Conservation (phyloP, 495 filamentous ascomycete species). For the Penicillium riverlandense region DNA sequence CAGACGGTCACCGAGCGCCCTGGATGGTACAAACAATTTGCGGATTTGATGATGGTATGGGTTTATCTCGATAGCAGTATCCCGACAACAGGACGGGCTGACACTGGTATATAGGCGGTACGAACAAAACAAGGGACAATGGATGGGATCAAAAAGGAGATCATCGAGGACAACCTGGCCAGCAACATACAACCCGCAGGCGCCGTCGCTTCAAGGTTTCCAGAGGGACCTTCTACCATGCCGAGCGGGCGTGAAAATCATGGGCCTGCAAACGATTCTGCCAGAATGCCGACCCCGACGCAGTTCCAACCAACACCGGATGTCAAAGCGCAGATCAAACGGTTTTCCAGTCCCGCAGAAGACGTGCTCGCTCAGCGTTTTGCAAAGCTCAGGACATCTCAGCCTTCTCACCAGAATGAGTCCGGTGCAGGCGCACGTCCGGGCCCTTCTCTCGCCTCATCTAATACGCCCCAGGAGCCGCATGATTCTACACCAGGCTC, state of each 20-base stretch:
- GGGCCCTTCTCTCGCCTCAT: slow-evolving; percentile 18
- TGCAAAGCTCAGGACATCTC: slow-evolving; percentile 31
- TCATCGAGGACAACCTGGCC: slow-evolving; percentile 34
- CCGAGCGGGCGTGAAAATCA: slow-evolving; percentile 18
- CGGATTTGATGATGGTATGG: slow-evolving; percentile 34
- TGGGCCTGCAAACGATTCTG: slow-evolving; percentile 8
- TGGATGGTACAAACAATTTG: slow-evolving; percentile 35
- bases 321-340: slow-evolving; percentile 9
- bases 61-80: too few species aligned
- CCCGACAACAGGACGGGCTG: background rate
- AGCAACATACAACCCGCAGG: slow-evolving; percentile 26
- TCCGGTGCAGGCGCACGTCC: slow-evolving; percentile 25
- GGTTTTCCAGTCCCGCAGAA: slow-evolving; percentile 23
- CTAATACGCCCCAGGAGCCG: slow-evolving; percentile 11
- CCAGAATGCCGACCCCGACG: slow-evolving; percentile 39
- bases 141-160: slow-evolving; percentile 37
- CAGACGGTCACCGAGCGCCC: slow-evolving; percentile 21
- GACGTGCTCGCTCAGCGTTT: slow-evolving; percentile 41
- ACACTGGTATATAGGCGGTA: slow-evolving; percentile 20
- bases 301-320: slow-evolving; percentile 26
- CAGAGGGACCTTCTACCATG: slow-evolving; percentile 2
- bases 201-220: slow-evolving; percentile 4
- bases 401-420: slow-evolving; percentile 17
- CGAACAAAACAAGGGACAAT: slow-evolving; percentile 42
- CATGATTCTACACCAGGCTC: slow-evolving; percentile 6